Evolutionary conservation across 1,139 yeast species (phyloP).

Genomic region (Komagataea norvegica): DNA sequence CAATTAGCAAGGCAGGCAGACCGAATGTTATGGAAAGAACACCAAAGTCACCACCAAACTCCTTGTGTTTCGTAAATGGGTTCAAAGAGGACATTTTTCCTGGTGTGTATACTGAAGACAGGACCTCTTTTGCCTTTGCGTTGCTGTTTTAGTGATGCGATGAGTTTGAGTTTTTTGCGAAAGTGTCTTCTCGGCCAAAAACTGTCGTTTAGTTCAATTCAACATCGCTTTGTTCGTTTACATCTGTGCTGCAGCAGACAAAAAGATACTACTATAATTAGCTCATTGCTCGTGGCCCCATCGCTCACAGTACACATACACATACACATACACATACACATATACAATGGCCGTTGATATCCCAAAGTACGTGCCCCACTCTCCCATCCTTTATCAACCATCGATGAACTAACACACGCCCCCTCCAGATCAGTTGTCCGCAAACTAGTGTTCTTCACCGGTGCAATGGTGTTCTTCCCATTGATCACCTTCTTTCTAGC

Average conservation of each 20-base stretch:
- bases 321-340: too few relatives aligned
- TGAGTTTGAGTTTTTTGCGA: background rate
- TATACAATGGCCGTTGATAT: constrained; percentile 50
- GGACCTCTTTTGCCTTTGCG: background rate
- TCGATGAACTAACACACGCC: constrained; percentile 3
- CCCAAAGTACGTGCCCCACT: constrained; percentile 55
- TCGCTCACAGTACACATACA: too few relatives aligned
- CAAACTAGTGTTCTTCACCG: constrained; percentile 82
- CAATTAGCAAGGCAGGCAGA: constrained; percentile 58
- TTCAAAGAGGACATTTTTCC: constrained; percentile 39
- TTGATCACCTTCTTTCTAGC: constrained; percentile 63
- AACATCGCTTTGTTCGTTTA: too few relatives aligned
- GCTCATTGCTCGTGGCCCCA: too few relatives aligned
- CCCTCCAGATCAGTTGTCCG: constrained; percentile 34
- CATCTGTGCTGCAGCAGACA: too few relatives aligned
- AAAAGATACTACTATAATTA: too few relatives aligned
- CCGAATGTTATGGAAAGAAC: constrained; percentile 62
- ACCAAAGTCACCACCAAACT: constrained; percentile 77
- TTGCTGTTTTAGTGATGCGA: background rate
- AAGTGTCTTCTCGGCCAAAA: too few relatives aligned
- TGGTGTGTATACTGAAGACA: background rate
- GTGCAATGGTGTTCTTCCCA: constrained; percentile 82
- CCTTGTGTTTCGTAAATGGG: constrained; percentile 65
- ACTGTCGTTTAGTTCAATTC: too few relatives aligned
- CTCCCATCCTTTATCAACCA: background rate